Evolutionary conservation across 1,284 basidiomycete species (phyloP), one percentile per base, ranked within the genome.

Genomic region (Cryptococcus sp.): DNA sequence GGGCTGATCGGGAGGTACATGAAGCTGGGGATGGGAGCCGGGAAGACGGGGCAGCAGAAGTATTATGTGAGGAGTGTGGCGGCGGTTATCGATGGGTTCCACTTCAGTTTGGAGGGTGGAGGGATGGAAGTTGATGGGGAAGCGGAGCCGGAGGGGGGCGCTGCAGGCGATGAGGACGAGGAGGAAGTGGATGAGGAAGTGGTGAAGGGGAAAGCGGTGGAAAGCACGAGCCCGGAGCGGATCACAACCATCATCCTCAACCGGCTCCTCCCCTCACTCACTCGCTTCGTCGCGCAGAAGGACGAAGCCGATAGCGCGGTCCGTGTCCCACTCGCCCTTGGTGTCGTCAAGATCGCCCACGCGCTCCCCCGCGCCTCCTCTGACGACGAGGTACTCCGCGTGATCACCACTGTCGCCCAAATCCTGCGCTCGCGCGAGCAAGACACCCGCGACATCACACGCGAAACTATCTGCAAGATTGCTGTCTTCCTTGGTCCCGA

Each of bases 371-470:
- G 78, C n/a, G 77, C 80, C 2, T 79, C 80, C 0, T 84, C 85
- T n/a, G 82, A 86, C 45, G 79, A 83, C 0, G 91, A 97, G 66
- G 84, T 95, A 42, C 80, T 84, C 0, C 85, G 88, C 43, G 80
- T 98, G 7, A 76, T 98, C 61, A 95, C 89, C 1, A 85, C 88
- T 15, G 82, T 97, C 46, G 86, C 87, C 55, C 92, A 96, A 69
- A 87, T 91, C 45, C 81, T 98, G 55, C 87, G 91, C 12, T 93
- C 91, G 77, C 90, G 87, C 70, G 92, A 93, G 21, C 93, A 96
- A 72, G 93, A 97, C 66, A 94, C 92, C 0, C 83, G 96, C 56
- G 93, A 98, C 68, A 82, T 95, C 39, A 84, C 87, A 2, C 84
- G 92, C 13, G 89, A 92, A 54, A 89, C 91, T 0, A 78, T 97